phyloP scores from a whole-genome alignment of 75 land plant species.

The Isoetes taiwanensis region DNA sequence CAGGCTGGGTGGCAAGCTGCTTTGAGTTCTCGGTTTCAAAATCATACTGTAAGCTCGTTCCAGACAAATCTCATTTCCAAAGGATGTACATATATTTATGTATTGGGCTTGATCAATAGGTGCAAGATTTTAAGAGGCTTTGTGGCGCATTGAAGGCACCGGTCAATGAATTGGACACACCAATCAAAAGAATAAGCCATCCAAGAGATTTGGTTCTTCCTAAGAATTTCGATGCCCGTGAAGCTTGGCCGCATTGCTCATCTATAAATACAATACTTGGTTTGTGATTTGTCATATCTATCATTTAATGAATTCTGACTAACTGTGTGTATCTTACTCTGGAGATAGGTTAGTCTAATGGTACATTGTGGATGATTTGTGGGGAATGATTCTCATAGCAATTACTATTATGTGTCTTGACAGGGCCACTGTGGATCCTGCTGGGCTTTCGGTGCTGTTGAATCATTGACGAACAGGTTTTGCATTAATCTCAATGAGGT shows the following conservation, averaged over 20 bases:
- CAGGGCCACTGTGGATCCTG: conserved; percentile 99
- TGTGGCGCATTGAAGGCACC: conserved; percentile 20
- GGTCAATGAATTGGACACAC: conserved; percentile 15
- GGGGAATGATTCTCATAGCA: no score
- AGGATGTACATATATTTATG: background rate
- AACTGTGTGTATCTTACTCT: no score
- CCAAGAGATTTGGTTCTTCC: conserved; percentile 44
- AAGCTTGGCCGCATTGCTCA: conserved; percentile 72
- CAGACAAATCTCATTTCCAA: conserved; percentile 22
- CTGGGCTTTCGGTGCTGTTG: conserved; percentile 99
- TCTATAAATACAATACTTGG: conserved; percentile 62
- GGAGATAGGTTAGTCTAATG: no score
- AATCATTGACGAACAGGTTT: conserved; percentile 82
- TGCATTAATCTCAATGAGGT: conserved; percentile 76
- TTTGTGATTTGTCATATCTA: no score
- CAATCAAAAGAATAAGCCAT: conserved; percentile 35
- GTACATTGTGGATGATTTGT: no score
- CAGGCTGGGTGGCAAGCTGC: conserved; percentile 79
- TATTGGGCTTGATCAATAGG: conserved; percentile 12
- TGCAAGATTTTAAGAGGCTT: conserved; percentile 23
- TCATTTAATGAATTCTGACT: no score
- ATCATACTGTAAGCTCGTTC: conserved; percentile 62
- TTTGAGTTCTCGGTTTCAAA: conserved; percentile 50
- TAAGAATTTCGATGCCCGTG: conserved; percentile 72
- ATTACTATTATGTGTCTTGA: no score